phyloP scores from a whole-genome alignment of 169 alveolate species.

The Plasmodium chabaudi region DNA sequence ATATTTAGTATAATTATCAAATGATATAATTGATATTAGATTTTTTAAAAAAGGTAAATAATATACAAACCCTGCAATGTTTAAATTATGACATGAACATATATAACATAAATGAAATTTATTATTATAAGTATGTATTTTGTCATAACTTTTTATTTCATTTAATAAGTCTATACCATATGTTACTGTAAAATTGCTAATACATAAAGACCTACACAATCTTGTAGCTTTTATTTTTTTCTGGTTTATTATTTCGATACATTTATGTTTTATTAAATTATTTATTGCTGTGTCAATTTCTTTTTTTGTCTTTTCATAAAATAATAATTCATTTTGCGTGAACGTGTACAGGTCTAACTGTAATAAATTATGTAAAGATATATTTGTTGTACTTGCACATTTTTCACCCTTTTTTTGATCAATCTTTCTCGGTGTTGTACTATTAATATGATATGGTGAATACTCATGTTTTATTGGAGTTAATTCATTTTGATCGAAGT shows the following conservation, averaged over 20 bases:
- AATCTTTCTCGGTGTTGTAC: not conserved
- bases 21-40: constrained; percentile 14
- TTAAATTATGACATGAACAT: constrained; percentile 39
- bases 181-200: constrained; percentile 44
- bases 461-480: too few relatives aligned
- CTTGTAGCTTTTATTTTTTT: constrained; percentile 22
- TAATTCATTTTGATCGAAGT: too few relatives aligned
- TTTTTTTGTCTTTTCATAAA: constrained; percentile 29
- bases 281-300: constrained; percentile 19
- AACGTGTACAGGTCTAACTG: constrained; percentile 12
- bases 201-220: constrained; percentile 49
- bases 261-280: constrained; percentile 23
- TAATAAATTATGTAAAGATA: not conserved
- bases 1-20: constrained; percentile 37
- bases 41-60: constrained; percentile 39
- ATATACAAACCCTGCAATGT: constrained; percentile 27
- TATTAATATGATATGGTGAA: not conserved
- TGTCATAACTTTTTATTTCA: constrained; percentile 39
- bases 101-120: constrained; percentile 63
- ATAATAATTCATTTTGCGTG: constrained; percentile 22
- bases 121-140: constrained; percentile 21
- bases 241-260: constrained; percentile 20
- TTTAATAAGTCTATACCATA: constrained; percentile 29
- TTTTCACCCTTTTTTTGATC: not conserved
- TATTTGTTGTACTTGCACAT: not conserved